These are phyloP conservation scores for Daldinia loculata DNA, from an alignment of 495 filamentous ascomycete genomes.

Conservation along the genomic window DNA sequence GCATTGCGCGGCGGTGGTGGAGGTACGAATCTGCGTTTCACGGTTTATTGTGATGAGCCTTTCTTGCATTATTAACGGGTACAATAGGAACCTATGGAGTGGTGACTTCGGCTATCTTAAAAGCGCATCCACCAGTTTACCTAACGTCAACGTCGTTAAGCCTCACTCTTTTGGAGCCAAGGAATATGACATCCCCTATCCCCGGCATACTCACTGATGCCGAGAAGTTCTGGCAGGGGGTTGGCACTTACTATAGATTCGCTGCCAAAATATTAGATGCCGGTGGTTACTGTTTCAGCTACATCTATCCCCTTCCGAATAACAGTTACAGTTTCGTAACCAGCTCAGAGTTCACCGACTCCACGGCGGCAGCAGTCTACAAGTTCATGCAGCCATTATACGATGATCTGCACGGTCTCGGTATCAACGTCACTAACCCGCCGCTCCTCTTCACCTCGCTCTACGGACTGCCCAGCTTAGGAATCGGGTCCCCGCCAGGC, in stretches of 20 bases:
- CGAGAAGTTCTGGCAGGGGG: conserved; percentile 60
- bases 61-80: background rate
- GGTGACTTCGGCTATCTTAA: conserved; percentile 59
- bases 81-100: conserved; percentile 63
- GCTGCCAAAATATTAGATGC: conserved; percentile 50
- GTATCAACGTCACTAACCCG: conserved; percentile 46
- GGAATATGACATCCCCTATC: conserved; percentile 47
- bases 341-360: conserved; percentile 40
- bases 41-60: background rate
- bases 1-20: conserved; percentile 65
- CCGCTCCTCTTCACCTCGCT: conserved; percentile 9
- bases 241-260: conserved; percentile 53
- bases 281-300: conserved; percentile 57
- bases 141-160: conserved; percentile 39
- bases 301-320: conserved; percentile 44
- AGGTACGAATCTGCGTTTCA: conserved; percentile 34
- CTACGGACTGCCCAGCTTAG: conserved; percentile 37
- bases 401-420: conserved; percentile 41
- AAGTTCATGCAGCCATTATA: conserved; percentile 49
- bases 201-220: conserved; percentile 45
- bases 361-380: conserved; percentile 26
- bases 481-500: conserved; percentile 44
- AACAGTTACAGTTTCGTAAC: conserved; percentile 45
- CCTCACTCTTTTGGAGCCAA: conserved; percentile 40
- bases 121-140: conserved; percentile 50